Evolutionary conservation across 1,284 basidiomycete genomes (phyloP), one percentile per base, ranked within the genome.

Genomic region (Apiotrichum laibachii): DNA sequence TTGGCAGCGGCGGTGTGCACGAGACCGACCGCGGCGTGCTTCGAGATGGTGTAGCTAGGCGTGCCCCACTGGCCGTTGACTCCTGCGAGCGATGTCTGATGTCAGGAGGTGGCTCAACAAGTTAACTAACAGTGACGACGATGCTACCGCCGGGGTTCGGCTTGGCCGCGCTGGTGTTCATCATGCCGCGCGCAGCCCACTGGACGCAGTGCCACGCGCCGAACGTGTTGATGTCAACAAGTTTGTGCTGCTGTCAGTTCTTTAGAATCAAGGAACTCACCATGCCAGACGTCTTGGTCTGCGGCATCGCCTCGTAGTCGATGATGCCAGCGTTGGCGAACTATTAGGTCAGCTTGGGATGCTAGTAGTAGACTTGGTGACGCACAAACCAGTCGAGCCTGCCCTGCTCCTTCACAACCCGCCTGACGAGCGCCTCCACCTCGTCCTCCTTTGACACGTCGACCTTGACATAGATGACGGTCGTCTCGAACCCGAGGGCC

Each of bases 331-430:
- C 61, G 40, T 62, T 62, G 44, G 61, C 61, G 42, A 58, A 62
- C 61, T 59, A 22, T 10, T 2, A 31, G 9, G 26, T 33, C 39
- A 42, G 16, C 21, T 52, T 7, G 26, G 4, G 26, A 3, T 31
- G 4, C 7, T 7, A 31, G 4, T 7, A 3, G 7, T 31, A 4
- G 16, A 3, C 15, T 16, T 5, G 4, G 18, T 5, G 4, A 62
- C 61, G n/a, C 50, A 62, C 61, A 21, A 62, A 59, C 61, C 61
- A 62, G 50, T 62, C 61, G 5, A 62, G 54, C 13, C 61, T 53
- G 8, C 57, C 57, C 15, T 58, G 45, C 40, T 62, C 61, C 34
- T 49, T 44, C 16, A 62, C 56, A 15, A 62, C 51, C 10, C 39
- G 50, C 45, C 57, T 44, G 26, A 62, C 57, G 9, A 62, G 57